Base-by-base conservation (phyloP, 78 protist species). In the Anaeramoeba flamelloides region DNA sequence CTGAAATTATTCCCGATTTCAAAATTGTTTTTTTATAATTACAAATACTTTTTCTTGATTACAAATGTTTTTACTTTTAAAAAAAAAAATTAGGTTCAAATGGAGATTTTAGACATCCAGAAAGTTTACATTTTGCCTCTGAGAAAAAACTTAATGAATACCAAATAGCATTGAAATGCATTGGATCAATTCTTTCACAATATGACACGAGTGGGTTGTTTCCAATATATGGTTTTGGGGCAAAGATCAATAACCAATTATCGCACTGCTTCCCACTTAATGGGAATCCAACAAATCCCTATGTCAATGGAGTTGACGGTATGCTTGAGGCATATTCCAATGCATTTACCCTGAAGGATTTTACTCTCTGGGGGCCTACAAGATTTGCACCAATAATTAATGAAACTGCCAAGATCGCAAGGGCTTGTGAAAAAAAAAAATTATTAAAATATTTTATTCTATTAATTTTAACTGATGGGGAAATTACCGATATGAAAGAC, bases 381-480 rank as follows among this genome's bases (percentile, higher is more conserved):
- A 53, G 34, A 26, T 53, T 53, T 17, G 69, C 8, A 53, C 34
- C 34, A 26, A 17, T 53, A 17, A 53, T 53, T 17, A 8, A 17
- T 17, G 69, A 26, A 26, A 17, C 69, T 53, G 34, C 34, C 17
- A 8, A 53, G 17, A 53, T 53, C 34, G 69, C 69, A 53, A 26
- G 34, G 34, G n/a, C n/a, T 84, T 4, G 86, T 40, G 12, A 4
- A 3, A 2, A 0, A 12, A 34, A 8, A 34, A 30, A 78, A 0
- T 33, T 22, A 39, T 40, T 34, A 3, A 36, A 40, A 12, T 87
- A 84, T 39, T 79, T 79, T 22, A 82, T 87, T n/a, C 77, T 87
- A 34, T 38, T 80, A 33, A 81, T 87, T 85, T 41, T 89, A 32
- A 83, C 92, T 8, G 90, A 89, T 82, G 89, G 92, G 0, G 77